These are phyloP conservation scores for Dioscorea dumetorum DNA, from an alignment of 106 monocot genomes.

Conservation along the genomic window DNA sequence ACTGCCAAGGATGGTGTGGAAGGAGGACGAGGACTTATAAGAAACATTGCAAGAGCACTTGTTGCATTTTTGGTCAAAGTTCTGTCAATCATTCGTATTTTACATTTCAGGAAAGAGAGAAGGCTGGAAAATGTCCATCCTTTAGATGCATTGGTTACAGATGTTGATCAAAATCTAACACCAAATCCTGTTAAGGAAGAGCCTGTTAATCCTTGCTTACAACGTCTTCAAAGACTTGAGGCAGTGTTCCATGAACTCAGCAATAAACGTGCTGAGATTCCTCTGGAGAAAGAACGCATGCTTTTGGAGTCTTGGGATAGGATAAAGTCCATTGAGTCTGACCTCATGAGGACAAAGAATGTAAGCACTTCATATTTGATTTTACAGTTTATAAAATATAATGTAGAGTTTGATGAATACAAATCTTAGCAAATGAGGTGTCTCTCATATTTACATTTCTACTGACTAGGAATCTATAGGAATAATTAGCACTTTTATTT, in stretches of 20 bases:
- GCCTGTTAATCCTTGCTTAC: constrained; percentile 46
- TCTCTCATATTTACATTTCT: neutral
- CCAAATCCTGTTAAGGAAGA: constrained; percentile 28
- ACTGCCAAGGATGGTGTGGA: neutral
- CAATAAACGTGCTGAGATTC: constrained; percentile 55
- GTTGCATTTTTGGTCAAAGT: constrained; percentile 42
- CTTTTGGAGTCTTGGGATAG: constrained; percentile 88
- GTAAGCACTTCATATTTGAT: constrained; percentile 20
- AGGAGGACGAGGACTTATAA: constrained; percentile 22
- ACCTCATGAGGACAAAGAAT: constrained; percentile 87
- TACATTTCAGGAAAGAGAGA: constrained; percentile 15
- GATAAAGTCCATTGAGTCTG: constrained; percentile 79
- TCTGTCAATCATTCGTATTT: constrained; percentile 35
- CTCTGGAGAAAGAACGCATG: constrained; percentile 68
- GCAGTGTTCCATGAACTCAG: constrained; percentile 41
- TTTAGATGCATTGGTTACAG: constrained; percentile 5
- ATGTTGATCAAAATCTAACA: constrained; percentile 5
- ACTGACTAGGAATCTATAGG: neutral
- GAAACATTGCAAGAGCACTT: constrained; percentile 26
- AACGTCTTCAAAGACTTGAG: constrained; percentile 79
- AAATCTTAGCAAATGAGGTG: neutral
- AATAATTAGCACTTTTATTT: neutral
- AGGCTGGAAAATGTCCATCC: constrained; percentile 17
- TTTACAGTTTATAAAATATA: neutral
- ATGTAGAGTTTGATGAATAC: neutral